Percentiles rank a stretch among this genome's conserved stretches.
phyloP scores from a whole-genome alignment of 805 yeast genomes.

The Saccharomycopsis schoenii region DNA sequence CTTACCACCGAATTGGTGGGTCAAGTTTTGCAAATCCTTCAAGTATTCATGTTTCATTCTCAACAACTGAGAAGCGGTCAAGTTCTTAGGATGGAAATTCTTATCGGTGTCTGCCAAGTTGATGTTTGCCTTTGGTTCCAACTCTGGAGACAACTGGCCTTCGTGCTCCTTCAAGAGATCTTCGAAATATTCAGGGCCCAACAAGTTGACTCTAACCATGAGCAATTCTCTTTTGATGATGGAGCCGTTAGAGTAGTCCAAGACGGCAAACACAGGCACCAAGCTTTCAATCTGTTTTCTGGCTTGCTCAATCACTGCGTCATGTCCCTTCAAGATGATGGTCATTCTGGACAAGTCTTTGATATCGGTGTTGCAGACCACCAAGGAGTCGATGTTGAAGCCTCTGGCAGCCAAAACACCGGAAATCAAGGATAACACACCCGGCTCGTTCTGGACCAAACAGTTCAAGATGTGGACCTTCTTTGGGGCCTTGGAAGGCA shows the following conservation, averaged over 20 bases:
- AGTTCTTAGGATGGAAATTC: slow-evolving; percentile 73
- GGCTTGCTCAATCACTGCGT: slow-evolving; percentile 95
- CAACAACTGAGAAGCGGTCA: slow-evolving; percentile 84
- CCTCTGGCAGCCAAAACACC: slow-evolving; percentile 98
- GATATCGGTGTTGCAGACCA: slow-evolving; percentile 94
- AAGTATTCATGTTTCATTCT: slow-evolving; percentile 90
- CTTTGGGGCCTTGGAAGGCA: slow-evolving; percentile 43
- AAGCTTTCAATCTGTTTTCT: slow-evolving; percentile 95
- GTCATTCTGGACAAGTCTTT: slow-evolving; percentile 95
- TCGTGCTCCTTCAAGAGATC: slow-evolving; percentile 82
- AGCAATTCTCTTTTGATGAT: slow-evolving; percentile 86
- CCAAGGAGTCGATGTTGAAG: slow-evolving; percentile 94
- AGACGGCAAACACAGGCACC: slow-evolving; percentile 96
- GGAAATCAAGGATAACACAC: slow-evolving; percentile 86
- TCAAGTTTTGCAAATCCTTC: slow-evolving; percentile 70
- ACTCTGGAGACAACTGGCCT: slow-evolving; percentile 11
- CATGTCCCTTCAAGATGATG: slow-evolving; percentile 86
- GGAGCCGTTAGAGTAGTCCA: slow-evolving; percentile 85
- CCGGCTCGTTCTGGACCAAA: slow-evolving; percentile 97
- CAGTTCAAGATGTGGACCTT: slow-evolving; percentile 91
- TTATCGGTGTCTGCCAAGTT: slow-evolving; percentile 28
- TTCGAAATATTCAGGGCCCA: slow-evolving; percentile 98
- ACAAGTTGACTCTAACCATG: slow-evolving; percentile 80
- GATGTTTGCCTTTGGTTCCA: slow-evolving; percentile 25
- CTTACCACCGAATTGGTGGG: slow-evolving; percentile 85